phyloP scores from a whole-genome alignment of 192 early-diverging fungal species.

The Obelidium mucronatum region DNA sequence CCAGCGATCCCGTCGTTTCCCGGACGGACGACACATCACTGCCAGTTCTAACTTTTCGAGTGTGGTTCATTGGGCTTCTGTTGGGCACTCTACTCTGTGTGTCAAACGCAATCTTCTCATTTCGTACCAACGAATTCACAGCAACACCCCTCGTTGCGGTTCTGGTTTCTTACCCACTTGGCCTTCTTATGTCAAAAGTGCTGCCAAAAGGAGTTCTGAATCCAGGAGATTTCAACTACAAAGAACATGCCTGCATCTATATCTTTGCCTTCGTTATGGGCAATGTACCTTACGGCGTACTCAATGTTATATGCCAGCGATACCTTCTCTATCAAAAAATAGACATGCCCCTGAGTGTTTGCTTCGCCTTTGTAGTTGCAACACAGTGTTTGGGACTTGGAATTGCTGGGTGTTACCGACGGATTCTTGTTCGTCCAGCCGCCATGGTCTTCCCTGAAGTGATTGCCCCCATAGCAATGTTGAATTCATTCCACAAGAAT shows the following conservation, averaged over 20 bases:
- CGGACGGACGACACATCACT: constrained; percentile 53
- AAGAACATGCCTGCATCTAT: constrained; percentile 79
- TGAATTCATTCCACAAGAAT: constrained; percentile 58
- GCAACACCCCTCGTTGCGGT: constrained; percentile 76
- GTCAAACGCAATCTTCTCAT: constrained; percentile 72
- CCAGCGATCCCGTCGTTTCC: constrained; percentile 10
- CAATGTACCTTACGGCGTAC: not conserved
- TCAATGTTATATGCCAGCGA: not conserved
- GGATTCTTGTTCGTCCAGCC: constrained; percentile 82
- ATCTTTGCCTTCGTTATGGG: not conserved
- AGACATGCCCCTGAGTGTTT: not conserved
- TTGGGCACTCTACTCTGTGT: constrained; percentile 37
- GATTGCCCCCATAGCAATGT: constrained; percentile 56
- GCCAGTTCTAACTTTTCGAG: constrained; percentile 57
- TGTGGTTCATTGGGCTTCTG: constrained; percentile 55
- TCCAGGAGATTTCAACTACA: constrained; percentile 79
- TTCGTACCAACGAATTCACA: constrained; percentile 79
- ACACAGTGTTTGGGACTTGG: constrained; percentile 71
- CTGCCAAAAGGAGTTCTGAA: constrained; percentile 2
- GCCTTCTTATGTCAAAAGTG: constrained; percentile 63
- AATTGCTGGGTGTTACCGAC: constrained; percentile 65
- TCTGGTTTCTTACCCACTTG: constrained; percentile 77
- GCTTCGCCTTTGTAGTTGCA: constrained; percentile 9
- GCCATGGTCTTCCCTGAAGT: constrained; percentile 87
- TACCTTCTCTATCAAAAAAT: not conserved